Evolutionary conservation across 148 eudicot genomes (phyloP).

Genomic region (Camellia sinensis): DNA sequence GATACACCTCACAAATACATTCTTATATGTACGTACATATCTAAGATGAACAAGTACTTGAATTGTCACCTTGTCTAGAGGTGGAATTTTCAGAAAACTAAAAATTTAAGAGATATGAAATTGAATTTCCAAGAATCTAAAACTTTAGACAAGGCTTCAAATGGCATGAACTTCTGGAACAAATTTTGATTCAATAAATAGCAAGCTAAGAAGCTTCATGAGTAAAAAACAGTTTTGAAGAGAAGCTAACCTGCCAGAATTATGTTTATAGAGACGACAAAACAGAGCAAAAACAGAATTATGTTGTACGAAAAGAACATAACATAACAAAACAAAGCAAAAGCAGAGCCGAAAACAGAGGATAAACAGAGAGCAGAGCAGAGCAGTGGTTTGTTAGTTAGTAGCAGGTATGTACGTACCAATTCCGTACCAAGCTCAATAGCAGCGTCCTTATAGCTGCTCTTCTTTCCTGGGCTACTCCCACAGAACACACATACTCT

Average conservation of each 20-base stretch:
- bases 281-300: too few relatives aligned
- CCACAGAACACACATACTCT: constrained; percentile 45
- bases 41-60: neutral
- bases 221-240: too few relatives aligned
- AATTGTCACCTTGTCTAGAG: too few relatives aligned
- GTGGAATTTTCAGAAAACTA: neutral
- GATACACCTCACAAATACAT: neutral
- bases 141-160: neutral
- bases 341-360: constrained; percentile 1
- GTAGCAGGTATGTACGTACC: constrained; percentile 15
- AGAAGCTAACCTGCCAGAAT: too few relatives aligned
- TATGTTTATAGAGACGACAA: too few relatives aligned
- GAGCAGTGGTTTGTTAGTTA: neutral
- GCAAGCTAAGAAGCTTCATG: too few relatives aligned
- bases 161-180: neutral
- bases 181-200: neutral
- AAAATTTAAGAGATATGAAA: neutral
- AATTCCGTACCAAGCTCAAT: constrained; percentile 39
- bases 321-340: neutral
- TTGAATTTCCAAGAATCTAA: neutral
- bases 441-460: constrained; percentile 43
- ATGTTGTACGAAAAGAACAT: neutral
- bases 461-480: constrained; percentile 45
- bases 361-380: neutral
- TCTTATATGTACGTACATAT: neutral